Evolutionary conservation across 1,284 basidiomycete genomes (phyloP), one percentile per base, ranked within the genome.

Genomic region (Irpex sp.): DNA sequence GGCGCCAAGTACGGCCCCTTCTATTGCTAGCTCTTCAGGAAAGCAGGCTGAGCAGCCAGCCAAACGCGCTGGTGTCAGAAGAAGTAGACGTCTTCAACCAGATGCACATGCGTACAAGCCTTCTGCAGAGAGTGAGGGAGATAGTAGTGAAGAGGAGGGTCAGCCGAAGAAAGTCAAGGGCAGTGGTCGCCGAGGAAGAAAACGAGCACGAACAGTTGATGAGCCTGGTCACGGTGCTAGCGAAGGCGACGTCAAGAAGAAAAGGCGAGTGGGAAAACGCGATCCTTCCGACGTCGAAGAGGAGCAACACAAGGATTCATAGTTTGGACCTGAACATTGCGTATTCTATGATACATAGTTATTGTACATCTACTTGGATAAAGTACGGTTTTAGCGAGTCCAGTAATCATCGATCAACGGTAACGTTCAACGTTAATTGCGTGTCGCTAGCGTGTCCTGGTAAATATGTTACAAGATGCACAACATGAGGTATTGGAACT

Each of bases 61-160:
- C 19, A 57, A 67, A 61, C 56, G 56, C 10, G 2, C 58, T 54
- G 42, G 62, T 14, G 10, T 45, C 16, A 63, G 69, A 53, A 66
- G 67, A 18, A 67, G 69, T 62, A 73, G 71, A 60, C 73, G 73
- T 39, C 67, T 79, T 12, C 69, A 68, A 18, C 59, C 58, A 12
- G 79, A 81, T 62, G 75, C 76, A 21, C 65, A 71, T 42, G 76
- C 76, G n/a, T 80, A 80, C 64, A 74, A 76, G 58, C 80, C 78
- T 3, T 51, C 28, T 16, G 69, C 67, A 1, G 68, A 70, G 51
- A 67, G 68, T 5, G 67, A 66, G 4, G 63, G 58, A 10, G 71
- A 71, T 19, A 54, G 52, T 3, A 54, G 52, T 35, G 64, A 62
- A 10, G 69, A 71, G 3, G 71, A 71, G 14, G 63, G 59, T 4